Percentiles rank a stretch among this genome's conserved stretches.
phyloP scores from a whole-genome alignment of 1,139 yeast genomes.

The Lodderomyces beijingensis region DNA sequence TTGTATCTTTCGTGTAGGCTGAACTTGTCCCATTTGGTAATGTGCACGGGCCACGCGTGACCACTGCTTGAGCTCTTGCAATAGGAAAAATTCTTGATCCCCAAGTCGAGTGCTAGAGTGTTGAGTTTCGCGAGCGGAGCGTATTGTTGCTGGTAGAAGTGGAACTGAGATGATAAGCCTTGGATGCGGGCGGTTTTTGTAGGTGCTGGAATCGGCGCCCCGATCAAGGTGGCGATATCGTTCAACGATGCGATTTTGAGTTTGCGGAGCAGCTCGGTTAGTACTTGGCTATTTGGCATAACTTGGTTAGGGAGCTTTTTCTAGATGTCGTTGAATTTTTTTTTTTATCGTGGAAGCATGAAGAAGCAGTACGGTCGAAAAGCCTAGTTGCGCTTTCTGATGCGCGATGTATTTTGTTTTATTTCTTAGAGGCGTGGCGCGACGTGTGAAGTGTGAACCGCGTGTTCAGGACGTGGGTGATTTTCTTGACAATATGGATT shows the following conservation, averaged over 20 bases:
- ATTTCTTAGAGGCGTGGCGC: no score
- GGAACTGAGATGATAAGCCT: conserved; percentile 19
- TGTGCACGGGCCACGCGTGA: conserved; percentile 7
- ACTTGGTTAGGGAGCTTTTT: no score
- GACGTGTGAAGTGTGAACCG: no score
- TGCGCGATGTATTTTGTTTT: no score
- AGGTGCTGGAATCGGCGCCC: conserved; percentile 22
- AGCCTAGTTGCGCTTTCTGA: no score
- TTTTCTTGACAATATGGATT: no score
- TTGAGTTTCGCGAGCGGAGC: conserved; percentile 10
- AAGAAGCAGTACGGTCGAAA: no score
- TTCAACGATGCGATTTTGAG: conserved; percentile 22
- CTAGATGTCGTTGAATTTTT: no score
- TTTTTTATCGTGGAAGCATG: no score
- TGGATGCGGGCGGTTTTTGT: conserved; percentile 25
- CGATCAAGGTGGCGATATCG: conserved; percentile 33
- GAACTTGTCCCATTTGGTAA: conserved; percentile 27
- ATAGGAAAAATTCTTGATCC: conserved; percentile 39
- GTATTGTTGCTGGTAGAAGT: conserved; percentile 15
- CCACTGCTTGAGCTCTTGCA: conserved; percentile 23
- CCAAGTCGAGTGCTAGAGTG: conserved; percentile 32
- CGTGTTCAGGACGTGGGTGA: no score
- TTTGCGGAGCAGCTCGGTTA: no score
- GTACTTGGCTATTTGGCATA: no score
- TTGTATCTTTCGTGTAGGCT: conserved; percentile 16